phyloP scores from a whole-genome alignment of 2,329 filamentous ascomycete species.

The Hymenoscyphus salicellus region DNA sequence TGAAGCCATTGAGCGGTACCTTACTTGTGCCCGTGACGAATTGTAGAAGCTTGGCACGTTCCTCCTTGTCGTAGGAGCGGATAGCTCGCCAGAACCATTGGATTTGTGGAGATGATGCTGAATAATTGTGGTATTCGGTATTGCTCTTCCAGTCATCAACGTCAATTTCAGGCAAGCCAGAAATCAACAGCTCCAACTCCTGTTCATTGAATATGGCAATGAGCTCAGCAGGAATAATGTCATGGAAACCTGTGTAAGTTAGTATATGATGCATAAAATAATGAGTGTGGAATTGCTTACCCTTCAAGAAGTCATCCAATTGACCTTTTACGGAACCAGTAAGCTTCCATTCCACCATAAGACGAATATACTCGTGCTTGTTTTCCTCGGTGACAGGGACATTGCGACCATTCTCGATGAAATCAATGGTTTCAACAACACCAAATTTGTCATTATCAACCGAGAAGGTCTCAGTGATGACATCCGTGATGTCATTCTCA shows the following conservation, averaged over 20 bases:
- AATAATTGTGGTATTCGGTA: constrained; percentile 98
- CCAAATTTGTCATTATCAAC: constrained; percentile 93
- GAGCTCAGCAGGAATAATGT: constrained; percentile 91
- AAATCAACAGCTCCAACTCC: constrained; percentile 93
- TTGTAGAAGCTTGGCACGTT: constrained; percentile 92
- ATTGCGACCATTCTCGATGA: constrained; percentile 83
- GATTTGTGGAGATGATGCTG: constrained; percentile 87
- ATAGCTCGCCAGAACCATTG: constrained; percentile 99
- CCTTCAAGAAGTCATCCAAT: constrained; percentile 86
- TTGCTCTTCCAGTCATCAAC: constrained; percentile 99
- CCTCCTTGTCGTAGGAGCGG: constrained; percentile 97
- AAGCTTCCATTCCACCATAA: constrained; percentile 91
- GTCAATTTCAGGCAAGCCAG: constrained; percentile 93
- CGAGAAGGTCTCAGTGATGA: constrained; percentile 94
- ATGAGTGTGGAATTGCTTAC: constrained; percentile 42
- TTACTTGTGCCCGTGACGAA: constrained; percentile 99
- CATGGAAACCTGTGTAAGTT: constrained; percentile 73
- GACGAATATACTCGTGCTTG: constrained; percentile 94
- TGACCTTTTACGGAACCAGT: constrained; percentile 90
- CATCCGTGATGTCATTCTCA: constrained; percentile 96
- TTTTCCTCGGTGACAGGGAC: constrained; percentile 95
- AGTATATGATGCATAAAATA: constrained; percentile 24
- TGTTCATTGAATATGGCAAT: constrained; percentile 99
- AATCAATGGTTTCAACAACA: constrained; percentile 79
- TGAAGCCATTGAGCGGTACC: constrained; percentile 97